A percentile compares a stretch with the other conserved stretches of the same genome.
These are phyloP conservation scores for Lathyrus tuberosus DNA, from an alignment of 306 rosid species.

Conservation along the genomic window DNA sequence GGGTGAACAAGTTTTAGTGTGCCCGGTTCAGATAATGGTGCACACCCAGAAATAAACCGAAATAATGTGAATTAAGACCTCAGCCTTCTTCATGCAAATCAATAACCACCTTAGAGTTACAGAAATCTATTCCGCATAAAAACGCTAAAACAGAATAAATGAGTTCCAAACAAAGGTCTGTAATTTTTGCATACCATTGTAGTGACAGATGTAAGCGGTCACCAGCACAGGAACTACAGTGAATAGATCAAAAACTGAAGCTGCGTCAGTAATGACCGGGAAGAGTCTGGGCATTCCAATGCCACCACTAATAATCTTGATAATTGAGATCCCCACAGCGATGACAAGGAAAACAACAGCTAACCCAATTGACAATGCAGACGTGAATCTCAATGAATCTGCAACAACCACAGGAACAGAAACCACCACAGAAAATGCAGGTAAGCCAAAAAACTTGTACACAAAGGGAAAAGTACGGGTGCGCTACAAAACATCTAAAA, in stretches of 20 bases:
- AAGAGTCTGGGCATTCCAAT: conserved; percentile 75
- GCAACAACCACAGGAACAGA: conserved; percentile 61
- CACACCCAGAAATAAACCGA: conserved; percentile 8
- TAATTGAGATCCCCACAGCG: conserved; percentile 75
- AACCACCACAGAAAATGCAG: conserved; percentile 42
- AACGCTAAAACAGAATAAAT: conserved; percentile 25
- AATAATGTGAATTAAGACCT: neutral
- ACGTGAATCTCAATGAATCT: conserved; percentile 90
- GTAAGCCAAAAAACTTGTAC: neutral
- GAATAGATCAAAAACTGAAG: conserved; percentile 64
- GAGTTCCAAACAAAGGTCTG: conserved; percentile 4
- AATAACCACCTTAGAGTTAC: neutral
- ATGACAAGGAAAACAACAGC: conserved; percentile 84
- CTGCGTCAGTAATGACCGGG: conserved; percentile 60
- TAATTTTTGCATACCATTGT: conserved; percentile 64
- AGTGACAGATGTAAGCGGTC: conserved; percentile 84
- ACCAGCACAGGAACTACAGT: conserved; percentile 84
- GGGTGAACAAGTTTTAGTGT: neutral
- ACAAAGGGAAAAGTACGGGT: neutral
- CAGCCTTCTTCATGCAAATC: neutral
- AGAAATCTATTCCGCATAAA: conserved; percentile 3
- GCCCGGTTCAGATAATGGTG: neutral
- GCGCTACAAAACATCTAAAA: neutral
- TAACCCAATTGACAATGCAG: conserved; percentile 80
- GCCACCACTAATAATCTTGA: conserved; percentile 74